phyloP scores from a whole-genome alignment of 352 stramenopile genomes.

The Globisporangium spiculum region DNA sequence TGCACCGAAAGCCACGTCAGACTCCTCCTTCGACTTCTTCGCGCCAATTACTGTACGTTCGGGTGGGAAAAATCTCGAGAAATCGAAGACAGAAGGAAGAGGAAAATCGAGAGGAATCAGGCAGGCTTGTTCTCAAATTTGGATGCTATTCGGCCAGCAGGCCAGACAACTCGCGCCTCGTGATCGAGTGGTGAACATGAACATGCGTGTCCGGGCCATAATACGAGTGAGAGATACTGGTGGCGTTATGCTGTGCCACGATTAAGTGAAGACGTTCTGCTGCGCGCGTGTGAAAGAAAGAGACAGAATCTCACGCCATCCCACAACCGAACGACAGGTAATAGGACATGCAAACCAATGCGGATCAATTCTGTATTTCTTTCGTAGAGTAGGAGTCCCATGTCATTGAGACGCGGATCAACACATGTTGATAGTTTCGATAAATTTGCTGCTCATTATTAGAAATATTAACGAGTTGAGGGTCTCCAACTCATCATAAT shows the following conservation, averaged over 20 bases:
- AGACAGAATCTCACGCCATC: slow-evolving; percentile 12
- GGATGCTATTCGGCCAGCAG: not conserved
- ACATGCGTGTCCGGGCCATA: not conserved
- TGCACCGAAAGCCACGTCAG: slow-evolving; percentile 5
- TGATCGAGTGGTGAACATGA: not conserved
- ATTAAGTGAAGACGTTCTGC: not conserved
- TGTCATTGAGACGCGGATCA: too few species aligned
- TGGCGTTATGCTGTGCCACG: not conserved
- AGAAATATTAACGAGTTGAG: too few species aligned
- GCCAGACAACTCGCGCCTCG: not conserved
- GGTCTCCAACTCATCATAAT: too few species aligned
- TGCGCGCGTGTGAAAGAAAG: slow-evolving; percentile 1
- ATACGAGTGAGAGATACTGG: not conserved
- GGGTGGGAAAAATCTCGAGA: not conserved
- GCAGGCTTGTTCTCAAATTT: not conserved
- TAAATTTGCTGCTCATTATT: too few species aligned
- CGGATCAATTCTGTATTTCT: too few species aligned
- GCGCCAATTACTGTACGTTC: not conserved
- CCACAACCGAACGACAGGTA: slow-evolving; percentile 3
- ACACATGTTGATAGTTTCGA: too few species aligned
- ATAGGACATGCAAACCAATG: not conserved
- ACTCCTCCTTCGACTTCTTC: not conserved
- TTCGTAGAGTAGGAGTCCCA: too few species aligned
- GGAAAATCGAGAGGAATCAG: not conserved
- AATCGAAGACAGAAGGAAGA: not conserved